Evolutionary conservation across 306 rosid genomes (phyloP).

Genomic region (Pyrus communis): DNA sequence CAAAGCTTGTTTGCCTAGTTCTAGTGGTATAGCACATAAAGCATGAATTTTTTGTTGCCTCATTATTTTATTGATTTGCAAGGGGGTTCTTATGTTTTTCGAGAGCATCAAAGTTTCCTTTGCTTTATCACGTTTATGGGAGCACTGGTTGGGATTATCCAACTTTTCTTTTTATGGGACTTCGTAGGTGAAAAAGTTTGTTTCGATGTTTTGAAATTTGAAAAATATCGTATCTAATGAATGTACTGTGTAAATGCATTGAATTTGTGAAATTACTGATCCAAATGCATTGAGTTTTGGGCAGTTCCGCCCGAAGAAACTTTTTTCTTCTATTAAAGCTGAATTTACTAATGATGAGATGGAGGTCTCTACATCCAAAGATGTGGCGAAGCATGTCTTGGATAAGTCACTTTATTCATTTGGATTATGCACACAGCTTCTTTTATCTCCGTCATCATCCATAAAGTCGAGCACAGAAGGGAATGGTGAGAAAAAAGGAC

Average conservation of each 20-base stretch:
- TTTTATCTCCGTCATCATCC: conserved; percentile 45
- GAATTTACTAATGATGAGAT: conserved; percentile 35
- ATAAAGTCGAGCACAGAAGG: conserved; percentile 47
- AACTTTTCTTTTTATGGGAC: neutral
- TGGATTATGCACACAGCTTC: conserved; percentile 56
- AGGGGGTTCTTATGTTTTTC: neutral
- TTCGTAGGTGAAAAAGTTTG: neutral
- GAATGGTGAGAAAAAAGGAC: conserved; percentile 65
- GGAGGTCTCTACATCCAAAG: conserved; percentile 53
- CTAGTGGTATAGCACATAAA: neutral
- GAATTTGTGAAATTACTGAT: neutral
- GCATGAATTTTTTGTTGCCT: neutral
- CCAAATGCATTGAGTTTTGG: conserved; percentile 23
- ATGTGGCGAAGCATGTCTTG: conserved; percentile 58
- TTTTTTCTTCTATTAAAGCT: conserved; percentile 51
- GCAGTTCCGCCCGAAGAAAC: conserved; percentile 78
- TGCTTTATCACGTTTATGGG: neutral
- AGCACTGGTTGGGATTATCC: neutral
- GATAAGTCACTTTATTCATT: conserved; percentile 64
- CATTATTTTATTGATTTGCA: neutral
- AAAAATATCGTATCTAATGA: neutral
- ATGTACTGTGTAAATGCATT: neutral
- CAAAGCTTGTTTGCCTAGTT: neutral
- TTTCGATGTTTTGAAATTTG: neutral
- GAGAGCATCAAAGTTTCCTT: neutral